Evolutionary conservation across 805 yeast species (phyloP).

Genomic region (Komagataella pastoris): DNA sequence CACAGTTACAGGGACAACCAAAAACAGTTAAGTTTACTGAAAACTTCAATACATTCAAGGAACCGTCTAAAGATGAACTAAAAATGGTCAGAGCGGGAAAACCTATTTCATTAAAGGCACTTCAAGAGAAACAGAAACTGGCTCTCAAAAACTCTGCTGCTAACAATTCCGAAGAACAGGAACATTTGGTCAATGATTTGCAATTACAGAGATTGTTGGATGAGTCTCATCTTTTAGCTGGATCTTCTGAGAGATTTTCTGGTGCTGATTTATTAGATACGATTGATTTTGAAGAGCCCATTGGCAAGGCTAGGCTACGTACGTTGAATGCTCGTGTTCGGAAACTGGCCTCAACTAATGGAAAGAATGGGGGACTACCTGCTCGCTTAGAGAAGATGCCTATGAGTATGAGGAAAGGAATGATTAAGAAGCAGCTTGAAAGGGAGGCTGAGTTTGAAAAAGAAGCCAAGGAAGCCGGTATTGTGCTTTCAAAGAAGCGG

Average conservation of each 20-base stretch:
- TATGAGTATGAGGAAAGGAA: constrained; percentile 78
- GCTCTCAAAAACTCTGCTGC: constrained; percentile 14
- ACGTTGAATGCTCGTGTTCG: constrained; percentile 48
- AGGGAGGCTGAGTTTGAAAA: constrained; percentile 46
- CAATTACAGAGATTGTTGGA: constrained; percentile 55
- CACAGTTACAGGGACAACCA: constrained; percentile 3
- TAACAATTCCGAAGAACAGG: constrained; percentile 24
- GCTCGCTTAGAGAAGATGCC: constrained; percentile 65
- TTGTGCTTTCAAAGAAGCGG: constrained; percentile 59
- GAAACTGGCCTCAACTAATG: constrained; percentile 31
- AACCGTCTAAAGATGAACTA: constrained; percentile 31
- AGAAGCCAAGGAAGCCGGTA: constrained; percentile 85
- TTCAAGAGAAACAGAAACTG: constrained; percentile 20
- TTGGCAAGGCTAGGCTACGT: constrained; percentile 58
- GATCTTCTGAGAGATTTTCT: constrained; percentile 24
- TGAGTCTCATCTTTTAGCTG: constrained; percentile 54
- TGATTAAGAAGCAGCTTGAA: constrained; percentile 42
- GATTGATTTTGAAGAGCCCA: constrained; percentile 43
- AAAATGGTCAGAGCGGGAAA: constrained; percentile 47
- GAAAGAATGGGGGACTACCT: constrained; percentile 15
- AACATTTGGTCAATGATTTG: constrained; percentile 56
- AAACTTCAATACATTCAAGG: constrained; percentile 11
- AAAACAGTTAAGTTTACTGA: constrained; percentile 30
- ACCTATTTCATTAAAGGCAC: constrained; percentile 33
- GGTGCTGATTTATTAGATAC: constrained; percentile 59